These are phyloP conservation scores for Barnettozyma sucrosica DNA, from an alignment of 805 yeast species.

Conservation along the genomic window DNA sequence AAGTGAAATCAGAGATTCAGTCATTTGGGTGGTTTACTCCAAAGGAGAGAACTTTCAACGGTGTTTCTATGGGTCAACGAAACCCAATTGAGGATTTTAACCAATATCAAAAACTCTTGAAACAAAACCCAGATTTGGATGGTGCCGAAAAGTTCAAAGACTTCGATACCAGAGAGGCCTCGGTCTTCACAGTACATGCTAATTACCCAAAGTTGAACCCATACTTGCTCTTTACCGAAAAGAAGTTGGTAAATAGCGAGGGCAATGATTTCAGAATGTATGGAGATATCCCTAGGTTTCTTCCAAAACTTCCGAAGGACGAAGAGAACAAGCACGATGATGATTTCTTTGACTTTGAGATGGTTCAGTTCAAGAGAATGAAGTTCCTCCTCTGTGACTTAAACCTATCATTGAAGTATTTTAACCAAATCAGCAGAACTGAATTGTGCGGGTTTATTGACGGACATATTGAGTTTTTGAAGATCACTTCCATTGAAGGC, in stretches of 20 bases:
- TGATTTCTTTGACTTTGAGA: constrained; percentile 42
- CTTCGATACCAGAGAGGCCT: constrained; percentile 13
- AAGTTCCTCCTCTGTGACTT: constrained; percentile 45
- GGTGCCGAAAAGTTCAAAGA: constrained; percentile 7
- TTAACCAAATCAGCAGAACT: constrained; percentile 34
- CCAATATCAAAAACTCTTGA: constrained; percentile 8
- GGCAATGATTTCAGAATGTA: constrained; percentile 24
- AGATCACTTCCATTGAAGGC: constrained; percentile 6
- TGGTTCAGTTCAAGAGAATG: constrained; percentile 52
- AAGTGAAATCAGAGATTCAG: constrained; percentile 31
- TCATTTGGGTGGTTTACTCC: constrained; percentile 24
- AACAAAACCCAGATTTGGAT: constrained; percentile 4
- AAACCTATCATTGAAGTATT: constrained; percentile 39
- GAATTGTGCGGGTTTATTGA: constrained; percentile 45
- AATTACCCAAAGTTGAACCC: constrained; percentile 34
- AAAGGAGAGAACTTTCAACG: constrained; percentile 40
- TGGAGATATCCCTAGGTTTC: constrained; percentile 17
- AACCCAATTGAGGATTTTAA: constrained; percentile 59
- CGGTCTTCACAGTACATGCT: constrained; percentile 33
- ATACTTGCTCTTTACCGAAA: constrained; percentile 21
- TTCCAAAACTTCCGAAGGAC: constrained; percentile 24
- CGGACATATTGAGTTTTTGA: constrained; percentile 39
- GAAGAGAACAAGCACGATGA: constrained; percentile 1
- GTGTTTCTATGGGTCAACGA: constrained; percentile 73
- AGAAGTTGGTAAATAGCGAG: constrained; percentile 14